These are phyloP conservation scores for Cryoendolithus antarcticus DNA, from an alignment of 2,329 filamentous ascomycete species.

Conservation along the genomic window DNA sequence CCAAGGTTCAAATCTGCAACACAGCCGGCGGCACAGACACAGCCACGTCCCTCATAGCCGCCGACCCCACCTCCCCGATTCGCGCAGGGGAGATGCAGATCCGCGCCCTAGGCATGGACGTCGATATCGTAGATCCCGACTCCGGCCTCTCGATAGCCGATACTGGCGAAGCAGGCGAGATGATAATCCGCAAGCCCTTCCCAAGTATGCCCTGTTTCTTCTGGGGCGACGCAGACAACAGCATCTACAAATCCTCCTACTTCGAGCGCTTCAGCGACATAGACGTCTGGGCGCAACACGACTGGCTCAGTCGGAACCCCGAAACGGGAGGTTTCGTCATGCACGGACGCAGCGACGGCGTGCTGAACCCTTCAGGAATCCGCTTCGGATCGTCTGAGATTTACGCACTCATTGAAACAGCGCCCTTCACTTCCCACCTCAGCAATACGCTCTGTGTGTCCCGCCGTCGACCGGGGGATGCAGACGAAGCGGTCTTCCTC, in stretches of 20 bases:
- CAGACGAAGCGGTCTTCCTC: slow-evolving; percentile 29
- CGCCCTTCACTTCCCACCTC: slow-evolving; percentile 25
- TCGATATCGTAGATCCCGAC: slow-evolving; percentile 32
- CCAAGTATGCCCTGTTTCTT: slow-evolving; percentile 36
- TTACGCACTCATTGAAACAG: slow-evolving; percentile 35
- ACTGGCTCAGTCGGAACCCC: slow-evolving; percentile 33
- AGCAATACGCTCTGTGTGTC: slow-evolving; percentile 29
- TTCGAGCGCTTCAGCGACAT: slow-evolving; percentile 31
- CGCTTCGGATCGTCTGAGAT: slow-evolving; percentile 36
- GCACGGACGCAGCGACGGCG: slow-evolving; percentile 35
- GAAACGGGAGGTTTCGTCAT: slow-evolving; percentile 30
- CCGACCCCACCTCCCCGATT: slow-evolving; percentile 30
- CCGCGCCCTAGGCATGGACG: slow-evolving; percentile 33
- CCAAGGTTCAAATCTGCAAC: slow-evolving; percentile 27
- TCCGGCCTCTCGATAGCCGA: slow-evolving; percentile 24
- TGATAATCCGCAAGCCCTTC: slow-evolving; percentile 34
- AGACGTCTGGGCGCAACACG: slow-evolving; percentile 34
- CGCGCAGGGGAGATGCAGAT: slow-evolving; percentile 36
- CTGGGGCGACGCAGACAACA: slow-evolving; percentile 30
- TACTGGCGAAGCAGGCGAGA: slow-evolving; percentile 30
- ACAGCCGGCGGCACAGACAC: slow-evolving; percentile 38
- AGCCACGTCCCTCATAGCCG: slow-evolving; percentile 32
- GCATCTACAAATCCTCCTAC: slow-evolving; percentile 33
- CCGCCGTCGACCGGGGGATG: slow-evolving; percentile 23
- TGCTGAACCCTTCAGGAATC: slow-evolving; percentile 36